phyloP scores from a whole-genome alignment of 1,139 yeast genomes.

The Yamadazyma epiphylla region DNA sequence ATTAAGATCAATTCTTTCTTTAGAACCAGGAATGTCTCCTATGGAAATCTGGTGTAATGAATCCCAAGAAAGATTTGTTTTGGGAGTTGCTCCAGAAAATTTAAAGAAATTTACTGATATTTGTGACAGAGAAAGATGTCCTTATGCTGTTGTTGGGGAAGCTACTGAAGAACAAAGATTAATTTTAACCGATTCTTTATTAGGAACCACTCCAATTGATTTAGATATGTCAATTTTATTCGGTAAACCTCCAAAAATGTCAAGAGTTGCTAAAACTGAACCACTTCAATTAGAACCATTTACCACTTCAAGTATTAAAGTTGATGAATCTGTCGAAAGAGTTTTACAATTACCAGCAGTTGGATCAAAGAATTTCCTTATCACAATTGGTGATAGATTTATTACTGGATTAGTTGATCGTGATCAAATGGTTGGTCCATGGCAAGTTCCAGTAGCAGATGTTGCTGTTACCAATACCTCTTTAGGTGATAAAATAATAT shows the following conservation, averaged over 20 bases:
- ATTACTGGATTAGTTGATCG: slow-evolving; percentile 96
- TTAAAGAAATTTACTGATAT: slow-evolving; percentile 67
- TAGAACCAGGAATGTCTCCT: slow-evolving; percentile 98
- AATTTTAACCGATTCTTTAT: slow-evolving; percentile 72
- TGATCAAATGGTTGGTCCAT: slow-evolving; percentile 99
- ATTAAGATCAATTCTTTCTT: slow-evolving; percentile 81
- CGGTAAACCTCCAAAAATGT: slow-evolving; percentile 96
- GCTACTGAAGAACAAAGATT: slow-evolving; percentile 87
- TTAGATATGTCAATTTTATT: slow-evolving; percentile 95
- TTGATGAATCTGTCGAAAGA: slow-evolving; percentile 71
- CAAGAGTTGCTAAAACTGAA: slow-evolving; percentile 69
- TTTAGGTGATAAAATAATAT: slow-evolving; percentile 63
- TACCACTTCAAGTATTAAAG: slow-evolving; percentile 22
- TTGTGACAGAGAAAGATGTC: slow-evolving; percentile 95
- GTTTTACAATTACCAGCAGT: slow-evolving; percentile 90
- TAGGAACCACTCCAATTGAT: slow-evolving; percentile 84
- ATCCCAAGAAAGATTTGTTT: slow-evolving; percentile 95
- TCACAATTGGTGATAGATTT: slow-evolving; percentile 96
- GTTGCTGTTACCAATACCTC: slow-evolving; percentile 96
- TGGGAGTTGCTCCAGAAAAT: slow-evolving; percentile 85
- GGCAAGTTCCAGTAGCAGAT: slow-evolving; percentile 99
- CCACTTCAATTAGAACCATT: slow-evolving; percentile 55
- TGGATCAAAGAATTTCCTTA: slow-evolving; percentile 90
- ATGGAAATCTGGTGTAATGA: slow-evolving; percentile 99
- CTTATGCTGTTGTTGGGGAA: slow-evolving; percentile 91